Percentiles rank a stretch among this genome's conserved stretches.
Conservation (phyloP, 768 basidiomycete species). For the Termitomyces eurrhizus region DNA sequence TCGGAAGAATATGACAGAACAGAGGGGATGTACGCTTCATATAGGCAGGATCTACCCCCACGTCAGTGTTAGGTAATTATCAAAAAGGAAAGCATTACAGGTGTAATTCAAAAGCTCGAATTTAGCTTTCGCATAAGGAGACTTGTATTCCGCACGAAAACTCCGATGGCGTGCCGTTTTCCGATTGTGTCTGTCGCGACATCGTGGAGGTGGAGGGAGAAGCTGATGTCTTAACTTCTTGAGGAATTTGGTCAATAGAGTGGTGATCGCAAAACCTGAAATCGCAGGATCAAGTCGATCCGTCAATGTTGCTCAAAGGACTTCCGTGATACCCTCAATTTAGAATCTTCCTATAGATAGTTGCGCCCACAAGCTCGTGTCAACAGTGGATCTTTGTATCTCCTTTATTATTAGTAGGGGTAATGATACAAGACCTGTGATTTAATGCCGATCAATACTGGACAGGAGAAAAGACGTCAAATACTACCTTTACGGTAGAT, state of each 20-base stretch:
- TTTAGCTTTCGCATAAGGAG: no score
- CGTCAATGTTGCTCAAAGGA: neutral
- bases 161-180: neutral
- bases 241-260: no score
- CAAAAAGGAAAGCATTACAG: neutral
- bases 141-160: neutral
- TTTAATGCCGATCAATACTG: neutral
- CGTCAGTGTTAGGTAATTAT: neutral
- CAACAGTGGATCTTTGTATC: no score
- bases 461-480: neutral
- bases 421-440: neutral
- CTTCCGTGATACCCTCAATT: no score
- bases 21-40: neutral
- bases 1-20: neutral
- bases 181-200: neutral
- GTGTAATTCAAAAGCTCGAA: neutral
- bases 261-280: no score
- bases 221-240: no score
- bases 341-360: neutral
- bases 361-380: no score
- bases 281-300: neutral
- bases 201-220: neutral
- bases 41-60: neutral
- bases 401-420: neutral
- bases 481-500: neutral